Conservation (phyloP, 331 rosid genomes). For the Ulmus americana region DNA sequence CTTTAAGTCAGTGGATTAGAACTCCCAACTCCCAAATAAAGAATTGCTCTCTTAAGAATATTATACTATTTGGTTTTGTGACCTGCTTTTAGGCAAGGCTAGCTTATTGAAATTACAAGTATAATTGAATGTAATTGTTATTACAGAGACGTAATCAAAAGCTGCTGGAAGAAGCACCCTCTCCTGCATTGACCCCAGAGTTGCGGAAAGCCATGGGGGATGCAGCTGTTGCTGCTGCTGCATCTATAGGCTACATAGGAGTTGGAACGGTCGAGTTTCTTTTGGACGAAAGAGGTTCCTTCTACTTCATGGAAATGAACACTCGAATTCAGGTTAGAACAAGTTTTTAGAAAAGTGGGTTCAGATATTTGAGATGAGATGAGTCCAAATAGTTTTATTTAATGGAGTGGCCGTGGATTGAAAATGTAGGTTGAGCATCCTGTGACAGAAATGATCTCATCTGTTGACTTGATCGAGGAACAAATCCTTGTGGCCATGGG, state of each 20-base stretch:
- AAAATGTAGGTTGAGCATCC: conserved; percentile 86
- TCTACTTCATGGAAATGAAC: conserved; percentile 99
- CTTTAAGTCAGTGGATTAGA: neutral
- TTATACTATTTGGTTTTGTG: too few species aligned
- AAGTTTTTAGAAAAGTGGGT: conserved; percentile 4
- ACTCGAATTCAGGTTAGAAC: conserved; percentile 87
- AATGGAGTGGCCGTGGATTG: neutral
- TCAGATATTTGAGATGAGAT: neutral
- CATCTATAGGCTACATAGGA: conserved; percentile 91
- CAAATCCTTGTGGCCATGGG: conserved; percentile 94
- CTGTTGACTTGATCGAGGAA: conserved; percentile 93
- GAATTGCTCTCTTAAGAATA: too few species aligned
- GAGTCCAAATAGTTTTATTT: too few species aligned
- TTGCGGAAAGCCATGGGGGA: conserved; percentile 98
- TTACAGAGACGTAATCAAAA: conserved; percentile 88
- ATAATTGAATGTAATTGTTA: neutral
- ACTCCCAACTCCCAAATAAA: neutral
- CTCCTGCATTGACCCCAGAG: conserved; percentile 95
- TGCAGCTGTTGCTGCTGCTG: conserved; percentile 96
- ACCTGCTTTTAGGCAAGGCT: neutral
- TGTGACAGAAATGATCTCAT: conserved; percentile 96
- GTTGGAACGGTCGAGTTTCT: conserved; percentile 96
- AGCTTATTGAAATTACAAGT: neutral
- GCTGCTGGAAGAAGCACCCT: conserved; percentile 97
- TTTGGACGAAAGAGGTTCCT: conserved; percentile 96